Percentiles rank a stretch among this genome's conserved stretches.
These are phyloP conservation scores for Clathrus columnatus DNA, from an alignment of 768 basidiomycete species.

Conservation along the genomic window DNA sequence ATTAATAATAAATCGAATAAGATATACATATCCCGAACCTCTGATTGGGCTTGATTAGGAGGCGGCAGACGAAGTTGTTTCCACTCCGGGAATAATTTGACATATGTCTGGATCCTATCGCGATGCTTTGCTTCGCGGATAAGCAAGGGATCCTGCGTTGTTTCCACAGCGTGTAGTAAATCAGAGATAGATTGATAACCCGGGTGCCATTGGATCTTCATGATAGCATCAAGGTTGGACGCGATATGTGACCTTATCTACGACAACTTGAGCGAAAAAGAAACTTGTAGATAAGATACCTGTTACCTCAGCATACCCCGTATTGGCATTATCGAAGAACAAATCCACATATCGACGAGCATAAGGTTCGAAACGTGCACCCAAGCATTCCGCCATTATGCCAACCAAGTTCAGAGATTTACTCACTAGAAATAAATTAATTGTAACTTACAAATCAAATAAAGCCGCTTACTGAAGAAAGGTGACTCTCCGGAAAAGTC, in stretches of 20 bases:
- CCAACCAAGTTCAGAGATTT: constrained; percentile 64
- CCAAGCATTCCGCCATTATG: constrained; percentile 56
- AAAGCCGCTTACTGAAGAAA: constrained; percentile 57
- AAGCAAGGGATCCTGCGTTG: constrained; percentile 46
- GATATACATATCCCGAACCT: constrained; percentile 27
- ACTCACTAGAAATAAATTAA: constrained; percentile 43
- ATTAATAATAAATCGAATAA: background rate
- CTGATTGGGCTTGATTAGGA: constrained; percentile 77
- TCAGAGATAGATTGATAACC: constrained; percentile 46
- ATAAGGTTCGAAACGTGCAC: constrained; percentile 55
- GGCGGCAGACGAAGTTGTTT: constrained; percentile 72
- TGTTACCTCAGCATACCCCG: constrained; percentile 76
- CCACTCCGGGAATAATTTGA: constrained; percentile 55
- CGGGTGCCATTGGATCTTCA: constrained; percentile 60
- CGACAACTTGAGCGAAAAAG: constrained; percentile 2
- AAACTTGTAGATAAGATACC: background rate
- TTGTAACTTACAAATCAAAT: background rate
- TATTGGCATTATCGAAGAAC: constrained; percentile 68
- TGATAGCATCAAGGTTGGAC: constrained; percentile 49
- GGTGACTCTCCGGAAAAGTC: constrained; percentile 84
- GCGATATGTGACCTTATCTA: constrained; percentile 68
- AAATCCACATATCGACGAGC: constrained; percentile 62
- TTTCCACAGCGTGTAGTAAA: constrained; percentile 48
- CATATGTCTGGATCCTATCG: constrained; percentile 45
- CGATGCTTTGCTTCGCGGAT: constrained; percentile 51